Base-by-base conservation (phyloP, 805 yeast genomes). In the Candida endomychidarum region DNA sequence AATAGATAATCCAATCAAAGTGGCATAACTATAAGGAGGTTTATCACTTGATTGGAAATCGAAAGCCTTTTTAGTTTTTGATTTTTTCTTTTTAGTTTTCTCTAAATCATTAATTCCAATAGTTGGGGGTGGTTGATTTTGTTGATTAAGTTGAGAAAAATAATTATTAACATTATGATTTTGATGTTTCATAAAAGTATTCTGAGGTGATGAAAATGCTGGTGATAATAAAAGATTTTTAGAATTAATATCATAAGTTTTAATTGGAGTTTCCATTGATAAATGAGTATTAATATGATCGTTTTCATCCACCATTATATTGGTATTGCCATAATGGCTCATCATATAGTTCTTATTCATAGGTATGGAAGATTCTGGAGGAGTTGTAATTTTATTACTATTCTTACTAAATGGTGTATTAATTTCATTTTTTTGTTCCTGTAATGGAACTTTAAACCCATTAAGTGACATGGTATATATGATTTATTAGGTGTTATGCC, bases 21-120 rank as follows among this genome's bases (percentile, higher is more conserved):
- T 83, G 3, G 99, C 99, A 57, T 91, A 91, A 5, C 96, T 87
- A 60, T 81, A 90, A 0, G 96, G 96, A 2, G 99, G 99, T 60
- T 93, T 91, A 37, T 65, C 72, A 18, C 80, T 77, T 8, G 81
- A 78, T 39, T 51, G 57, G 50, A 81, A 80, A 20, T 63, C 62
- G 46, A 68, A 69, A 8, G 61, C 54, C n/a, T 56, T 42, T 31
- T 64, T 67, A 33, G 63, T 60, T 20, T 61, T 61, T 44, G 40
- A 42, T 58, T 60, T 41, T 53, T 60, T 48, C 30, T 34, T 39
- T n/a, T 24, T 38, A 10, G 37, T 34, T 20, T 39, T 39, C 23
- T 34, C 38, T 8, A 34, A 23, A 10, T 38, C 41, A n/a, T 23
- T 16, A 12, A 19, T 15, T 20, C 37, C 37, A 12, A 40, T 20